These are phyloP conservation scores for Serendipita sp. DNA, from an alignment of 1,284 basidiomycete genomes.

Conservation along the genomic window DNA sequence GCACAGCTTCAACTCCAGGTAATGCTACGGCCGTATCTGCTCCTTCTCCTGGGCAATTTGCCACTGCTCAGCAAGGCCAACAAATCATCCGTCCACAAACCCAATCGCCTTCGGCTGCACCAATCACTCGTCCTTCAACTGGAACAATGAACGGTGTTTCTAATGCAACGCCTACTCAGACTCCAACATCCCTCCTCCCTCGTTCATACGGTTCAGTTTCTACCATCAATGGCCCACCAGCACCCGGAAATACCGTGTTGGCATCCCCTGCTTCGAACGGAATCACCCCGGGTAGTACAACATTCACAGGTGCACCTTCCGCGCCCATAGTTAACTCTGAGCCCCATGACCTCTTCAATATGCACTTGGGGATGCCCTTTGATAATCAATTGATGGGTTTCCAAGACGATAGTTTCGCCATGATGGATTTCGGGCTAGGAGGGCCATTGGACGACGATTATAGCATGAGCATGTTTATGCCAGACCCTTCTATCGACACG, in stretches of 20 bases:
- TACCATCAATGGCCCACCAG: background rate
- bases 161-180: background rate
- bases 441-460: background rate
- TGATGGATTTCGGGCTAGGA: background rate
- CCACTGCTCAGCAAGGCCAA: background rate
- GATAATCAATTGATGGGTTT: background rate
- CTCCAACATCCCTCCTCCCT: background rate
- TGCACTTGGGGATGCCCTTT: background rate
- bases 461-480: background rate
- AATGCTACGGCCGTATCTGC: background rate
- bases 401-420: background rate
- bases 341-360: background rate
- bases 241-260: too few species aligned
- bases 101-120: background rate
- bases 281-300: background rate
- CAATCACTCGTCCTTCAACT: background rate
- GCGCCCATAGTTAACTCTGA: background rate
- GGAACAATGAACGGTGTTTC: background rate
- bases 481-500: background rate
- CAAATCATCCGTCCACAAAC: slow-evolving; percentile 1
- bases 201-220: background rate
- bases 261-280: background rate
- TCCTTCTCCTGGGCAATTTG: background rate
- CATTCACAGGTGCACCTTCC: background rate
- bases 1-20: background rate